phyloP scores from a whole-genome alignment of 2,329 filamentous ascomycete species.

The Aspergillus tanneri region DNA sequence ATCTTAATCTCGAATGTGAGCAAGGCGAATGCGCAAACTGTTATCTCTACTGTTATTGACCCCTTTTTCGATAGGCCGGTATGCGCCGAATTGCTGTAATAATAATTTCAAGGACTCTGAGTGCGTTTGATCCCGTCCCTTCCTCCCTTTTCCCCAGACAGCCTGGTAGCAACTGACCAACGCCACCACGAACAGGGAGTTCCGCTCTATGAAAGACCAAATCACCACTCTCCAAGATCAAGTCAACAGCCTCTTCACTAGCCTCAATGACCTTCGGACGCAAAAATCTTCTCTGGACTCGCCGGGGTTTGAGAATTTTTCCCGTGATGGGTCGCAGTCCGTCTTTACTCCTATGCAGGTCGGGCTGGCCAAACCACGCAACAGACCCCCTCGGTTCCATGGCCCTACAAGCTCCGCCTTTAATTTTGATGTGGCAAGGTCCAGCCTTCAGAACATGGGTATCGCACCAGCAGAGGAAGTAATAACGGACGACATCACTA shows the following conservation, averaged over 20 bases:
- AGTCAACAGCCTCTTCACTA: constrained; percentile 73
- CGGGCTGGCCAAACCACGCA: constrained; percentile 48
- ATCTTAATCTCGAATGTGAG: constrained; percentile 59
- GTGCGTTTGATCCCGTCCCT: constrained; percentile 36
- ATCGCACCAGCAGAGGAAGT: constrained; percentile 64
- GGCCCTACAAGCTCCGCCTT: constrained; percentile 84
- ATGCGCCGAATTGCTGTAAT: constrained; percentile 65
- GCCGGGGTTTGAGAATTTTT: constrained; percentile 35
- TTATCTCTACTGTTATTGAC: too few species aligned
- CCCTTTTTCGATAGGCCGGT: too few species aligned
- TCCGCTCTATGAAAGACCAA: constrained; percentile 74
- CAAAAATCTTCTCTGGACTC: constrained; percentile 40
- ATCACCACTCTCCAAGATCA: constrained; percentile 77
- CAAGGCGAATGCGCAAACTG: constrained; percentile 11
- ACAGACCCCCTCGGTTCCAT: constrained; percentile 67
- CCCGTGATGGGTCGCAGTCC: constrained; percentile 42
- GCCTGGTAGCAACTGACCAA: constrained; percentile 6
- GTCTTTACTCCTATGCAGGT: constrained; percentile 40
- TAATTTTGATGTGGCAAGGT: constrained; percentile 82
- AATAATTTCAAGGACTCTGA: constrained; percentile 90
- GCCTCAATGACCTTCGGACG: constrained; percentile 65
- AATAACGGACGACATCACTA: constrained; percentile 59
- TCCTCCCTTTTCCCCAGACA: neutral
- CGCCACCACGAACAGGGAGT: constrained; percentile 56
- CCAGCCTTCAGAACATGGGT: constrained; percentile 84